Evolutionary conservation across 106 monocot species (phyloP), one percentile per base, ranked within the genome.

Genomic region (Dactylorhiza incarnata): DNA sequence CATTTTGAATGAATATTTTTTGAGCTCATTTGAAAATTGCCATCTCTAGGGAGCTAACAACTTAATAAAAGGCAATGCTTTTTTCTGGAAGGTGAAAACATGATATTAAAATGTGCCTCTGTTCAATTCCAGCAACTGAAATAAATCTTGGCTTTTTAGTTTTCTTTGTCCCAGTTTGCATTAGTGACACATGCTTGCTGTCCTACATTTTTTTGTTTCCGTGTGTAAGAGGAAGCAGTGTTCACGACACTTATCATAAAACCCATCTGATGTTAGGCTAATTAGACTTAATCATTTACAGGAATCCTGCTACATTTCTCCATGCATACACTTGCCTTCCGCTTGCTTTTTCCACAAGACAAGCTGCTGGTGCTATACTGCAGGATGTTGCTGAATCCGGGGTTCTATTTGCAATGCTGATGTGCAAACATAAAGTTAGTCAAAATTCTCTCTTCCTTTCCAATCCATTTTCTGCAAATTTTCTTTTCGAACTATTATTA

Each of bases 321-420:
- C 94, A 97, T 88, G 93, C 97, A 63, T 97, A 97, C 71, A 91
- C 97, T 59, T 97, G 97, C 78, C 97, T 97, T 82, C 94, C 97
- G 74, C 89, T 97, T 75, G 83, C 94, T 54, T 91, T 91, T 82
- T 71, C 91, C 68, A 88, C 91, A 70, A 94, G 97, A 85, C 93
- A 94, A 82, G 94, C 89, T 63, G 91, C 91, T 56, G 85, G 89
- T 81, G 87, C 94, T 55, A 83, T 97, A 82, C 77, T 97, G 84
- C 97, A 97, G 85, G 97, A 94, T 82, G 87, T 94, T 78, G 89
- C 94, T 70, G 97, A 94, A 69, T 97, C 97, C 63, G 97, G 97
- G 49, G 94, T 97, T 80, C 43, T 97, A 16, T 97, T 97, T 72
- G 91, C 97, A 25, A 82, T 94, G 61, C 82, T 97, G 78, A 97